Base-by-base conservation (phyloP, 169 alveolate species). In the Cryptosporidium ubiquitum region DNA sequence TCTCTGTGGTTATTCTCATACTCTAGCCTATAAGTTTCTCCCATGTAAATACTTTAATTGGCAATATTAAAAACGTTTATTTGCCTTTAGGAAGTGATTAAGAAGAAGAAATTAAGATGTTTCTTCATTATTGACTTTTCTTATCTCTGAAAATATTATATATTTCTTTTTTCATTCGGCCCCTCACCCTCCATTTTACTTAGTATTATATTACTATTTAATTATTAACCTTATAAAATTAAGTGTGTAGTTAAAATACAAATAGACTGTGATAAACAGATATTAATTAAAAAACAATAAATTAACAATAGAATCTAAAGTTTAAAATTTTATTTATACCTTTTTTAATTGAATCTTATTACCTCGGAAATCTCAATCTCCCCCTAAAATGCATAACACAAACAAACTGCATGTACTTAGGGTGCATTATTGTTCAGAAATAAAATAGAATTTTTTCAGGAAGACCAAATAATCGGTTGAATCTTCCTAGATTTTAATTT, bases 131-230 rank as follows among this genome's bases (percentile, higher is more conserved):
- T 33, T 37, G 52, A 35, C 71, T 64, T 64, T 64, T 64, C 71
- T 64, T 33, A 35, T 64, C 71, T 64, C 16, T 64, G 71, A 64
- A 64, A 64, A 64, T 7, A 20, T 33, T 31, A 64, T 64, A 64
- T 33, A 6, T 64, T 44, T 44, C 55, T 33, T 3, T 64, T 31
- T 64, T 26, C 14, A 33, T n/a, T n/a, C 37, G 20, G 66, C n/a
- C 35, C 37, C 37, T 33, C 66, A 26, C n/a, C 37, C 7, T n/a
- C 35, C 35, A 9, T 5, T 47, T 47, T 47, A 14, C 16, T 10
- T 47, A 47, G 16, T 47, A 7, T 20, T 47, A 47, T 47, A 47
- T 47, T 47, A 47, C 0, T 14, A 47, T 47, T 47, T 47, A n/a
- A 47, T 47, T 0, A 47, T 14, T 47, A 6, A 12, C 16, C 23